These are phyloP conservation scores for Diaporthe velutina DNA, from an alignment of 2,329 filamentous ascomycete genomes.

Conservation along the genomic window DNA sequence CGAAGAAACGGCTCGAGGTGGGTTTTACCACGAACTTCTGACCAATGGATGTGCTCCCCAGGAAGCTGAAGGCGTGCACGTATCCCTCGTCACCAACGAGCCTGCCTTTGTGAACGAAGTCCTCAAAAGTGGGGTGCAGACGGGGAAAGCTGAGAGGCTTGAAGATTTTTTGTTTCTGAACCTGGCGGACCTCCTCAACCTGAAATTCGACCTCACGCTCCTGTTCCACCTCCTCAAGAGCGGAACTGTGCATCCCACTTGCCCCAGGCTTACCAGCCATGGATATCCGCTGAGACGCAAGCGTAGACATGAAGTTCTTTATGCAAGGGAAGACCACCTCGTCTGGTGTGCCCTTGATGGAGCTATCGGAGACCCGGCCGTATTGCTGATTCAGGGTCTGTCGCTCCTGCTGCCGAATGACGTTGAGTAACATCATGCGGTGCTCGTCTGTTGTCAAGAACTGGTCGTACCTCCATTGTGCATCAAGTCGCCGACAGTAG, in stretches of 20 bases:
- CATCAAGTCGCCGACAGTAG: conserved; percentile 69
- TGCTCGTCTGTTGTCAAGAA: conserved; percentile 53
- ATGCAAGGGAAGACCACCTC: conserved; percentile 39
- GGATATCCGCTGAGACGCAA: conserved; percentile 46
- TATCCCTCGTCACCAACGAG: conserved; percentile 54
- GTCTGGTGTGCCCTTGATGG: conserved; percentile 43
- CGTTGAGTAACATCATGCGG: conserved; percentile 55
- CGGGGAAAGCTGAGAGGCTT: conserved; percentile 56
- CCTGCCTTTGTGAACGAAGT: conserved; percentile 60
- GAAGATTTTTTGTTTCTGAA: conserved; percentile 60
- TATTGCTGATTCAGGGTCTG: conserved; percentile 72
- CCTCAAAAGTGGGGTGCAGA: conserved; percentile 60
- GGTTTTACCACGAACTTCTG: conserved; percentile 48
- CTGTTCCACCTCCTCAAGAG: conserved; percentile 71
- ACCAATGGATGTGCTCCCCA: conserved; percentile 53
- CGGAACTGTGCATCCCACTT: conserved; percentile 59
- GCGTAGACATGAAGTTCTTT: conserved; percentile 48
- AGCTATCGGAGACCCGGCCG: conserved; percentile 44
- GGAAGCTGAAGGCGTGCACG: conserved; percentile 55
- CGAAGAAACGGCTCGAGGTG: conserved; percentile 47
- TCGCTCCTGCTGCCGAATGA: conserved; percentile 65
- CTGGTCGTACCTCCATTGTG: conserved; percentile 55
- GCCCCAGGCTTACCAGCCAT: conserved; percentile 51
- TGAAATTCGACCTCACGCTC: conserved; percentile 72
- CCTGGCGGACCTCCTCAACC: conserved; percentile 68